Percentiles rank a stretch among this genome's conserved stretches.
These are phyloP conservation scores for Saccharomycopsis malanga DNA, from an alignment of 805 yeast species.

Conservation along the genomic window DNA sequence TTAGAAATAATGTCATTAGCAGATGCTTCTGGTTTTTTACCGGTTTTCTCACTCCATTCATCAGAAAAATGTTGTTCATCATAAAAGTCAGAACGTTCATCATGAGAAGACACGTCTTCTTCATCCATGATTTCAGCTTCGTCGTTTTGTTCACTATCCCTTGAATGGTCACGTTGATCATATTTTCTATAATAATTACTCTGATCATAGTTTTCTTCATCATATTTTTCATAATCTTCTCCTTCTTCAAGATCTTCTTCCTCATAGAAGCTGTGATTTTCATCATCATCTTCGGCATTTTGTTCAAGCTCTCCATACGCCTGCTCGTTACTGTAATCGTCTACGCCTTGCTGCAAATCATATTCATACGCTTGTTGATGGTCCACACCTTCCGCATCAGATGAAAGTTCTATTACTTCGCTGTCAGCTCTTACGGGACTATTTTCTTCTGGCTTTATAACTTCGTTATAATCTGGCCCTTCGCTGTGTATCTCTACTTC, in stretches of 20 bases:
- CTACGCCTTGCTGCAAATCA: neutral
- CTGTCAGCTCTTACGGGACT: neutral
- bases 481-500: constrained; percentile 1
- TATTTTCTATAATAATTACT: no score
- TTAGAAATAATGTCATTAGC: no score
- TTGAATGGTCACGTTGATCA: neutral
- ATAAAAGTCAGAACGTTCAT: no score
- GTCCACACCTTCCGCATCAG: constrained; percentile 8
- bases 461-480: neutral
- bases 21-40: no score
- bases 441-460: neutral
- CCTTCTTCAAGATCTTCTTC: neutral
- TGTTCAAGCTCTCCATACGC: neutral
- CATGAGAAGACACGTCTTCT: no score
- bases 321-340: neutral
- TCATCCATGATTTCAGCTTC: no score
- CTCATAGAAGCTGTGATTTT: no score
- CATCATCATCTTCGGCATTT: neutral
- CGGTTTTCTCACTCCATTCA: no score
- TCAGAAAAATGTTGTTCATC: no score
- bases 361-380: neutral
- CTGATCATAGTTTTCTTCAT: neutral
- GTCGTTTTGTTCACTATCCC: no score
- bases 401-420: constrained; percentile 4
- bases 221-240: neutral